Conservation (phyloP, 2,329 filamentous ascomycete species). For the Podosphaera fusca region DNA sequence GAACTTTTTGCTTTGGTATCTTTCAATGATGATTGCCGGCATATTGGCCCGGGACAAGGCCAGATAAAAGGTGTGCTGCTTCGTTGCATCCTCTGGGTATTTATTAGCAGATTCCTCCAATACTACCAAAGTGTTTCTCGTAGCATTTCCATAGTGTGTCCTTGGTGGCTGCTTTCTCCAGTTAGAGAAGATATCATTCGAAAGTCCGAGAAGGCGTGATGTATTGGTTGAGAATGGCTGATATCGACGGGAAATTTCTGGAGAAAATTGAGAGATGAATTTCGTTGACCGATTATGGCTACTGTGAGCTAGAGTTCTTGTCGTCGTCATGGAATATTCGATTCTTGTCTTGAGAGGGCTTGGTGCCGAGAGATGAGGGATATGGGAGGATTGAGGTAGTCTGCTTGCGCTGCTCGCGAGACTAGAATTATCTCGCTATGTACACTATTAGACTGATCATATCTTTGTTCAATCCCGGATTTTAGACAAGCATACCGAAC, state of each 20-base stretch:
- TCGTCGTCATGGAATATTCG: not conserved
- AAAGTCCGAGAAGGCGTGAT: not conserved
- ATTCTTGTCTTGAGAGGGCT: not conserved
- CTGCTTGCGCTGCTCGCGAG: not conserved
- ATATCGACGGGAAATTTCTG: not conserved
- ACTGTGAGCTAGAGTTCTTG: not conserved
- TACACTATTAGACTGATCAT: not conserved
- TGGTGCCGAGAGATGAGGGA: not conserved
- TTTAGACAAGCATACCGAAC: not conserved
- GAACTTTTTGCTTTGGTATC: conserved; percentile 70
- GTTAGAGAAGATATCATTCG: not conserved
- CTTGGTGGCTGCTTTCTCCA: not conserved
- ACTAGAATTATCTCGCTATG: not conserved
- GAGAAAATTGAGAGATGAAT: not conserved
- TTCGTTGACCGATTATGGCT: not conserved
- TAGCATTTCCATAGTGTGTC: conserved; percentile 11
- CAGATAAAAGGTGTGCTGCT: conserved; percentile 87
- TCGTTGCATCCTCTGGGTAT: conserved; percentile 65
- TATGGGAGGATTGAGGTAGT: not conserved
- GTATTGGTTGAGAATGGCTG: not conserved
- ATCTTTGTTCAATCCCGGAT: not conserved
- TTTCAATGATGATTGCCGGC: conserved; percentile 76
- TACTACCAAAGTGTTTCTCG: conserved; percentile 50
- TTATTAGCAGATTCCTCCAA: conserved; percentile 83
- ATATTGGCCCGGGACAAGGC: conserved; percentile 77